phyloP scores from a whole-genome alignment of 352 stramenopile species.

The Phytophthora pinifolia region DNA sequence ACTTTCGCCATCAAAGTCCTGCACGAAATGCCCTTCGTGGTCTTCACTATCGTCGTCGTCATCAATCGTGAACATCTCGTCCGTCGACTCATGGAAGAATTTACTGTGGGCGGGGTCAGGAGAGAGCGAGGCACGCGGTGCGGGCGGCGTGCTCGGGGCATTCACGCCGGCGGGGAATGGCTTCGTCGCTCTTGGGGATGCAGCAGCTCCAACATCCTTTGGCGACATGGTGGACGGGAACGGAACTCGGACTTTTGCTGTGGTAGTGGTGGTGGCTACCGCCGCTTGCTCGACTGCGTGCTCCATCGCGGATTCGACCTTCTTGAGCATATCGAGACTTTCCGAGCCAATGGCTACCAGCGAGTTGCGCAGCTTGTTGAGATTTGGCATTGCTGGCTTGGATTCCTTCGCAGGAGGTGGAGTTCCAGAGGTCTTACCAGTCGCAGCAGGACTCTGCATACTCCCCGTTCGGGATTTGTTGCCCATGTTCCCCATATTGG shows the following conservation, averaged over 20 bases:
- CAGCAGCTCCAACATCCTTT: conserved; percentile 18
- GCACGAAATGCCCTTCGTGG: conserved; percentile 29
- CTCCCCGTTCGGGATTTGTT: conserved; percentile 28
- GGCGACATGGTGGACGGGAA: conserved; percentile 32
- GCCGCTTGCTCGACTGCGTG: conserved; percentile 34
- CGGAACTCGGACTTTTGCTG: conserved; percentile 44
- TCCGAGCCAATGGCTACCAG: conserved; percentile 64
- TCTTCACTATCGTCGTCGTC: conserved; percentile 78
- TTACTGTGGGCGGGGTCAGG: conserved; percentile 27
- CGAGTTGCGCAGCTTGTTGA: conserved; percentile 65
- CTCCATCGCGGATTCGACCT: conserved; percentile 56
- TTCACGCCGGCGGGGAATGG: conserved; percentile 1
- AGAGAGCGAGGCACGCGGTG: conserved; percentile 24
- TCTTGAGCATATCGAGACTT: conserved; percentile 77
- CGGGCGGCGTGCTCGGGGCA: conserved; percentile 13
- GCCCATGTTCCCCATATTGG: conserved; percentile 30
- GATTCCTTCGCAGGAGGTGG: conserved; percentile 11
- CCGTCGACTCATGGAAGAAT: conserved; percentile 61
- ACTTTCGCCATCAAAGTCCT: conserved; percentile 28
- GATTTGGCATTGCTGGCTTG: conserved; percentile 36
- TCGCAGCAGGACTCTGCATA: conserved; percentile 10
- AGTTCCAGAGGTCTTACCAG: conserved; percentile 6
- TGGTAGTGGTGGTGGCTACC: conserved; percentile 27
- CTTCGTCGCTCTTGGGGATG: conserved; percentile 11
- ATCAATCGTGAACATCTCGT: conserved; percentile 86